A percentile compares a stretch with the other conserved stretches of the same genome.
phyloP scores from a whole-genome alignment of 345 rosid species.

The Rhodomyrtus tomentosa region DNA sequence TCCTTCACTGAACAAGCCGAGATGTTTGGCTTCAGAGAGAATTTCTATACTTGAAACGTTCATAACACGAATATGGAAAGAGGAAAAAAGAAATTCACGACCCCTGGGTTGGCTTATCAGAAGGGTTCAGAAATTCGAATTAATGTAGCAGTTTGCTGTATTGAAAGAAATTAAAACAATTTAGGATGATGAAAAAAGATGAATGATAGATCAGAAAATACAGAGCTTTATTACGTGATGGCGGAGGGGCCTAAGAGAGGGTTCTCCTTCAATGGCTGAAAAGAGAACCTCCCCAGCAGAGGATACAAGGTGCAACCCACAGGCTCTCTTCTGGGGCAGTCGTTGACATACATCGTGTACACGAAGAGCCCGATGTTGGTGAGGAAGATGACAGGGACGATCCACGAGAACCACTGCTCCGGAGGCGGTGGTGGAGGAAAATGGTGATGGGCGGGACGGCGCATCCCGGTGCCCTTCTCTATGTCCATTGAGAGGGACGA shows the following conservation, averaged over 20 bases:
- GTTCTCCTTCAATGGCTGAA: conserved; percentile 34
- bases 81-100: neutral
- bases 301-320: conserved; percentile 2
- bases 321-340: conserved; percentile 37
- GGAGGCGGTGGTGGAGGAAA: conserved; percentile 44
- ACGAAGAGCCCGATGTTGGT: conserved; percentile 32
- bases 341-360: conserved; percentile 49
- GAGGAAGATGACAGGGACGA: conserved; percentile 44
- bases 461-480: conserved; percentile 8
- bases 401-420: conserved; percentile 57
- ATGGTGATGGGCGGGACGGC: neutral
- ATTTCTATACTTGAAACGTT: neutral
- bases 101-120: neutral
- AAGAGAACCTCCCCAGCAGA: conserved; percentile 43
- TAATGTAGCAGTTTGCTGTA: neutral
- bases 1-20: neutral
- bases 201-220: neutral
- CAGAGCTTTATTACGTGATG: conserved; percentile 27
- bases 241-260: conserved; percentile 58
- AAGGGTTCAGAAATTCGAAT: neutral
- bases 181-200: neutral
- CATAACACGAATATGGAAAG: neutral
- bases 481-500: conserved; percentile 4
- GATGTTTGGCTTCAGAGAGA: neutral
- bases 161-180: neutral